Percentiles rank a stretch among this genome's conserved stretches.
phyloP scores from a whole-genome alignment of 805 yeast species.

The Starmerella sirachaensis region DNA sequence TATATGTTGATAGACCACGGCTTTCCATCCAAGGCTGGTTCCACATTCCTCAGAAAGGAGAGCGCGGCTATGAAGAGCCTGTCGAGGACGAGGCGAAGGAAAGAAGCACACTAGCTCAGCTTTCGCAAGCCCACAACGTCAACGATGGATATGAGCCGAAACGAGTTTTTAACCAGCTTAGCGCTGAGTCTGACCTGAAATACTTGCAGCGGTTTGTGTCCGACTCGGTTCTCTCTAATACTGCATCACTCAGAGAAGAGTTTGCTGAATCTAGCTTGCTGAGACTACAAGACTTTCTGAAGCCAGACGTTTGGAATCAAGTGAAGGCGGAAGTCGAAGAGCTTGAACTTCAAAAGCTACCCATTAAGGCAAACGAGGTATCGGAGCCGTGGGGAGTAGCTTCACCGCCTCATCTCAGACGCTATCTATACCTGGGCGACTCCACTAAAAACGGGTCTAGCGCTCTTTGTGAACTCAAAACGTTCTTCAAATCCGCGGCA shows the following conservation, averaged over 20 bases:
- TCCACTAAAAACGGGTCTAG: constrained; percentile 27
- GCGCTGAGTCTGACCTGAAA: constrained; percentile 34
- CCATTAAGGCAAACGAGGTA: constrained; percentile 13
- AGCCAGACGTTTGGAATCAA: constrained; percentile 38
- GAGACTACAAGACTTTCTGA: constrained; percentile 53
- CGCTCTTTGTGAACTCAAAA: constrained; percentile 33
- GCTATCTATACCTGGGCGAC: constrained; percentile 64
- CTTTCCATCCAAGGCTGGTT: constrained; percentile 97
- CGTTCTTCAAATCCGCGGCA: constrained; percentile 46
- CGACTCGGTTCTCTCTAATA: constrained; percentile 36
- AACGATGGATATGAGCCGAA: constrained; percentile 78
- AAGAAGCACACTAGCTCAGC: constrained; percentile 58
- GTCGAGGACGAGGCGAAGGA: constrained; percentile 71
- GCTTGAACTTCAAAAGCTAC: constrained; percentile 36
- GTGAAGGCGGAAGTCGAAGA: constrained; percentile 38
- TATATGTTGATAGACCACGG: constrained; percentile 78
- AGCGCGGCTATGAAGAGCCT: constrained; percentile 47
- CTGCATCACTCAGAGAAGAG: constrained; percentile 35
- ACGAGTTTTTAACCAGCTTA: constrained; percentile 23
- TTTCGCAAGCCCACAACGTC: constrained; percentile 60
- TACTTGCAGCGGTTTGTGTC: constrained; percentile 48
- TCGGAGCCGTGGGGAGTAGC: constrained; percentile 75
- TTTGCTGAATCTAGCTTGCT: constrained; percentile 62
- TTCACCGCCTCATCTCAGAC: constrained; percentile 85
- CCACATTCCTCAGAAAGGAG: constrained; percentile 91